Evolutionary conservation across 2,329 filamentous ascomycete genomes (phyloP).

Genomic region (Magnaporthiopsis rhizophila): DNA sequence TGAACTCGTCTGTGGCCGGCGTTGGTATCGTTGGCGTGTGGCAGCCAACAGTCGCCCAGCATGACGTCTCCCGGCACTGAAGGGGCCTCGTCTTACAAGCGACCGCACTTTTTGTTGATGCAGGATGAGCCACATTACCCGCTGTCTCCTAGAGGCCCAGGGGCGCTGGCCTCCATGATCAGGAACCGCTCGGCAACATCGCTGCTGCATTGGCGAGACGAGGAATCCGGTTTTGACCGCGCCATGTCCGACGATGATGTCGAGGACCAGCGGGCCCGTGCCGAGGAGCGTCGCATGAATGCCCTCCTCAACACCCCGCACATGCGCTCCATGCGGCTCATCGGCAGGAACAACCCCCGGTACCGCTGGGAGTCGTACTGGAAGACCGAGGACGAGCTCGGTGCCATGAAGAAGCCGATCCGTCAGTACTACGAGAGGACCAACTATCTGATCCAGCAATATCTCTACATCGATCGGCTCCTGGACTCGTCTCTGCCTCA

Average conservation of each 20-base stretch:
- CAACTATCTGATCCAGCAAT: conserved; percentile 84
- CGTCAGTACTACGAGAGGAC: conserved; percentile 83
- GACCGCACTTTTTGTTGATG: conserved; percentile 21
- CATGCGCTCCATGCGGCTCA: conserved; percentile 76
- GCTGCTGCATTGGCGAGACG: conserved; percentile 13
- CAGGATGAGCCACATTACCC: conserved; percentile 47
- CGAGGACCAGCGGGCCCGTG: conserved; percentile 36
- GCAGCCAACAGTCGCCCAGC: neutral
- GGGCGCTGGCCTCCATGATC: conserved; percentile 27
- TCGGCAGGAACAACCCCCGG: conserved; percentile 78
- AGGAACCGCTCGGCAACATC: conserved; percentile 32
- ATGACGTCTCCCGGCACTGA: conserved; percentile 18
- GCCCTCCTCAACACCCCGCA: conserved; percentile 58
- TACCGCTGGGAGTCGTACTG: conserved; percentile 86
- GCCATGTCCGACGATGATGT: conserved; percentile 7
- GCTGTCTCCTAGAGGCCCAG: conserved; percentile 33
- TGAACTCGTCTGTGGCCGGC: neutral
- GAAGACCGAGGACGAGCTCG: conserved; percentile 69
- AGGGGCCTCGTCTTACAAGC: conserved; percentile 15
- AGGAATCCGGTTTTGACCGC: conserved; percentile 12
- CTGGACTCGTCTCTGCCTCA: conserved; percentile 90
- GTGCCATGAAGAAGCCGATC: conserved; percentile 56
- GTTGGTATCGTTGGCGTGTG: neutral
- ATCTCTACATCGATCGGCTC: conserved; percentile 85
- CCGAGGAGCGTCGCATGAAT: conserved; percentile 51